phyloP scores from a whole-genome alignment of 331 rosid species.

The Malus hybrid region DNA sequence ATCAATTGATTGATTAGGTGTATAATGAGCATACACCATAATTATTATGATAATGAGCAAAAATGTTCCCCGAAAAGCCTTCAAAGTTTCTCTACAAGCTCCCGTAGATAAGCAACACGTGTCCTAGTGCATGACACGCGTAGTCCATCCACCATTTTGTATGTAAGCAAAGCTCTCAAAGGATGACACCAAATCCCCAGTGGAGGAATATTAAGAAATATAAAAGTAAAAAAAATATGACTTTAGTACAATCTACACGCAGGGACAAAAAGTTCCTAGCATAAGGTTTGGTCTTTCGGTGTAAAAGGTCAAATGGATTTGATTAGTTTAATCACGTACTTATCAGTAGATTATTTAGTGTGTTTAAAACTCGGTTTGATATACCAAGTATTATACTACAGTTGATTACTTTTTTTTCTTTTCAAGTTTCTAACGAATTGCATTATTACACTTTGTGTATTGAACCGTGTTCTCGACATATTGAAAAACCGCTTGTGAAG shows the following conservation, averaged over 20 bases:
- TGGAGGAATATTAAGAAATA: no score
- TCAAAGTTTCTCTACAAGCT: background rate
- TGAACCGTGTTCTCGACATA: rapidly evolving
- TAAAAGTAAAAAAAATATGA: no score
- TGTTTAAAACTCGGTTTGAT: rapidly evolving
- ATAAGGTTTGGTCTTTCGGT: conserved; percentile 12
- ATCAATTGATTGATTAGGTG: no score
- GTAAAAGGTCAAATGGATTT: conserved; percentile 12
- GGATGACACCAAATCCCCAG: no score
- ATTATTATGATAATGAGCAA: no score
- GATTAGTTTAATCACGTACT: conserved; percentile 2
- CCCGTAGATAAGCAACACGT: conserved; percentile 13
- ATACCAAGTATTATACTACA: rapidly evolving
- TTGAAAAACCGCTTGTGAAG: no score
- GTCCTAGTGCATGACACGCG: conserved; percentile 27
- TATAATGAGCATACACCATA: no score
- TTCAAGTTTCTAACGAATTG: no score
- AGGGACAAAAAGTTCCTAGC: conserved; percentile 10
- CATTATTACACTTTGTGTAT: no score
- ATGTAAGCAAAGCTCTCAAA: no score
- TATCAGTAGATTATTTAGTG: background rate
- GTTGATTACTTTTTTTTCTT: no score
- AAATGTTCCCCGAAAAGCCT: background rate
- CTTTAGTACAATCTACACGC: background rate
- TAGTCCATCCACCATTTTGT: background rate